Base-by-base conservation (phyloP, 805 yeast species). In the Citeromyces matritensis region DNA sequence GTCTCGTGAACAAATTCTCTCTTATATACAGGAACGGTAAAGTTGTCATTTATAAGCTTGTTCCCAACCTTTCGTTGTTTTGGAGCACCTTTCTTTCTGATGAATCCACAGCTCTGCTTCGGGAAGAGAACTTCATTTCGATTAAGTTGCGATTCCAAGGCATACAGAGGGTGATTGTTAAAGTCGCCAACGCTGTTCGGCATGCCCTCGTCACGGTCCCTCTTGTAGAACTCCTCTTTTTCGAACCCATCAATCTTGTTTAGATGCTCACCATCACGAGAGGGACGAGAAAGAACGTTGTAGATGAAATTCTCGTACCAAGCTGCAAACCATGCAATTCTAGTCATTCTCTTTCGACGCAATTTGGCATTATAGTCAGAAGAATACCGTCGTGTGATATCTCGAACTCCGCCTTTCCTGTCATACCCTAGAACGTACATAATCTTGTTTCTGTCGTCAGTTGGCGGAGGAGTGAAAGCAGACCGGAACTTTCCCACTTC, bases 171-270 rank as follows among this genome's bases (percentile, higher is more conserved):
- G 51, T 91, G 98, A 31, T 75, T 75, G 32, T 73, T 75, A 48
- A 86, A 82, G 41, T 85, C 96, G 32, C 73, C 77, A 15, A 84
- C 56, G 42, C 71, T 80, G 34, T 74, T 73, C 0, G 98, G 98
- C 65, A 88, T 75, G 0, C 94, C 95, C 45, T 91, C 97, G 19
- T 65, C 58, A 11, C 69, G 54, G 29, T 81, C 77, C 33, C 80
- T 58, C 31, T 70, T 64, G 24, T 60, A 51, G 30, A 84, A 71
- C 37, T 75, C 81, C 23, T 65, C 62, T 26, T 63, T 53, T 42
- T 84, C 94, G 35, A 60, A 61, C 12, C 62, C 53, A 40, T 73
- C 81, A 6, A 57, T 42, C 24, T 50, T 49, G 27, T 15, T 25
- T 13, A 15, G 15, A 25, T n/a, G 12, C n/a, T n/a, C n/a, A n/a